phyloP scores from a whole-genome alignment of 2,329 filamentous ascomycete species.

The Diplodia mutila region DNA sequence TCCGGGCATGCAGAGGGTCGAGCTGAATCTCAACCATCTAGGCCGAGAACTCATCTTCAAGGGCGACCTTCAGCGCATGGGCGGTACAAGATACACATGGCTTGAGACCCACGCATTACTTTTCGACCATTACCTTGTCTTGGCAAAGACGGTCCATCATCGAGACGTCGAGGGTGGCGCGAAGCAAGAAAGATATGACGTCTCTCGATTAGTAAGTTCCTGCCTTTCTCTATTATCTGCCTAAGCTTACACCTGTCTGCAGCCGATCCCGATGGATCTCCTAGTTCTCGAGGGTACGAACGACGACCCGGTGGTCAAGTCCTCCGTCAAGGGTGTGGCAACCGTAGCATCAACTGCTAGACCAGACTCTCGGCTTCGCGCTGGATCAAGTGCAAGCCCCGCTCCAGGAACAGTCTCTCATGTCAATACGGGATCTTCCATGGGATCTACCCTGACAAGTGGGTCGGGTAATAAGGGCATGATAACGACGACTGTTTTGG shows the following conservation, averaged over 20 bases:
- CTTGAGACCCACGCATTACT: constrained; percentile 91
- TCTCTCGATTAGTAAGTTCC: constrained; percentile 76
- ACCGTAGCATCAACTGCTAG: constrained; percentile 56
- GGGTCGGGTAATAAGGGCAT: constrained; percentile 54
- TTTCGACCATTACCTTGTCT: constrained; percentile 94
- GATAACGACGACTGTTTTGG: constrained; percentile 53
- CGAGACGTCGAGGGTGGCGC: constrained; percentile 71
- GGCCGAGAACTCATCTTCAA: constrained; percentile 86
- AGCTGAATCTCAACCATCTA: constrained; percentile 90
- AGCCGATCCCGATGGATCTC: constrained; percentile 94
- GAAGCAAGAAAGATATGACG: constrained; percentile 84
- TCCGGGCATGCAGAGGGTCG: constrained; percentile 81
- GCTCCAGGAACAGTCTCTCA: constrained; percentile 64
- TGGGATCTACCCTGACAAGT: constrained; percentile 50
- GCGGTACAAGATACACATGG: constrained; percentile 87
- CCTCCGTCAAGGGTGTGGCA: constrained; percentile 69
- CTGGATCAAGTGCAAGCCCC: constrained; percentile 48
- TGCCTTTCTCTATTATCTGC: background rate
- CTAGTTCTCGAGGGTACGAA: constrained; percentile 89
- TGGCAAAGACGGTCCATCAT: constrained; percentile 76
- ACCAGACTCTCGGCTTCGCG: constrained; percentile 57
- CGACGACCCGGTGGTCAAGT: constrained; percentile 87
- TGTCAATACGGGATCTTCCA: constrained; percentile 67
- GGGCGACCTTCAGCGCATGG: constrained; percentile 86
- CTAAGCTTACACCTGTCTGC: background rate